Evolutionary conservation across 139 green algal species (phyloP), one percentile per base, ranked within the genome.

Genomic region (Diplosphaera chodatii): DNA sequence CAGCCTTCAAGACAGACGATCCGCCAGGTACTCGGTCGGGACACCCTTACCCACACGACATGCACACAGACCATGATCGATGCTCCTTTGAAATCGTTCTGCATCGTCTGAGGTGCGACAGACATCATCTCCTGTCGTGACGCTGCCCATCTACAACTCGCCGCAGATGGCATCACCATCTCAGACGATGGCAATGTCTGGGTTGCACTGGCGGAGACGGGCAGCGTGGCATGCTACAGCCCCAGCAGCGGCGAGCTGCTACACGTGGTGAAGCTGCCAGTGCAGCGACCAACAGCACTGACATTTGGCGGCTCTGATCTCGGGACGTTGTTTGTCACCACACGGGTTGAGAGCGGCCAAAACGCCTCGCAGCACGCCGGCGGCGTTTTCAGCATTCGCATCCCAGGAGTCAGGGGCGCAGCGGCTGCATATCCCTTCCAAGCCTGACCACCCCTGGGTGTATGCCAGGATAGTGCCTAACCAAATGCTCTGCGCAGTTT

Each of bases 151-250:
- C 13, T 48, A 25, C 48, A 27, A 25, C 16, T 3, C 18, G 3
- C 10, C 25, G 48, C 48, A 59, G 83, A 92, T 56, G 86, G 86
- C 55, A 89, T 89, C 75, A 83, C 82, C 29, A 85, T 92, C 25
- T 78, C 85, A 32, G 62, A 66, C 32, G 67, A 72, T 28, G 86
- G 81, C 41, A 89, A 88, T 48, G 64, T 91, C 32, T 91, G 86
- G 86, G 75, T 92, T 28, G 86, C 82, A 0, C 64, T 90, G 4
- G 84, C 69, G 3, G 86, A 91, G 64, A 82, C 69, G 34, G 81
- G 84, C 32, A 70, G 55, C 29, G 66, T 91, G 29, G 69, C 69
- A 21, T 10, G 48, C 48, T 59, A 59, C 48, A 59, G 48, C 48
- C 40, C 29, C 28, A 82, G n/a, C n/a, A n/a, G 82, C 69, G 83